Evolutionary conservation across 2,329 filamentous ascomycete species (phyloP).

Genomic region (Monilinia fructigena): DNA sequence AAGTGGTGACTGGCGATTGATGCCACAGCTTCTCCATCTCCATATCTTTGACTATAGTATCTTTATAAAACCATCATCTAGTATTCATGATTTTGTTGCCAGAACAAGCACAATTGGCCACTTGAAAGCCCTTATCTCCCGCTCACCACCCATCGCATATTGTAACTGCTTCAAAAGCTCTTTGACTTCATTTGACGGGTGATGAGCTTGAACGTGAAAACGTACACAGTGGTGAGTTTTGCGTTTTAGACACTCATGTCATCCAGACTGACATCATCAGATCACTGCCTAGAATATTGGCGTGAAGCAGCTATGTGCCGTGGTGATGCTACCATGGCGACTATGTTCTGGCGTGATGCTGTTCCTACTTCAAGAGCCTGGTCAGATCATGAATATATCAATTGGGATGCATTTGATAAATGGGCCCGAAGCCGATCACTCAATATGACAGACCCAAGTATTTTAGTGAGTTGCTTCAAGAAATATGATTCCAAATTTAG

Average conservation of each 20-base stretch:
- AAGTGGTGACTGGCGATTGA: too few species aligned
- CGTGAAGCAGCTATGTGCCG: background rate
- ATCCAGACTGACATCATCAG: background rate
- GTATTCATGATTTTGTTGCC: background rate
- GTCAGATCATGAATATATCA: background rate
- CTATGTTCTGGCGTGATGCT: background rate
- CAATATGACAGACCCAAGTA: background rate
- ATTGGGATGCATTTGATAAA: background rate
- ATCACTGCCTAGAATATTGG: background rate
- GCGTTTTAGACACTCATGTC: too few species aligned
- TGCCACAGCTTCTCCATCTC: too few species aligned
- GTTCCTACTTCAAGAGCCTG: background rate
- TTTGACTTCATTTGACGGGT: background rate
- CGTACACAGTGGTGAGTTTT: background rate
- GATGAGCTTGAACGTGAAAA: background rate
- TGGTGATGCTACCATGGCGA: background rate
- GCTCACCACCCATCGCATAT: background rate
- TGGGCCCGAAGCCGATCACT: background rate
- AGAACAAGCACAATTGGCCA: slow-evolving; percentile 9
- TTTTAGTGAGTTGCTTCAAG: background rate
- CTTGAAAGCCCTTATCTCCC: background rate
- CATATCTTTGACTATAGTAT: too few species aligned
- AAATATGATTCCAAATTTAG: background rate
- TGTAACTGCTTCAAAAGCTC: background rate
- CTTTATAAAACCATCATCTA: too few species aligned